A percentile compares a stretch with the other conserved stretches of the same genome.
Conservation (phyloP, 164 flowering plant species). For the Malania oleifera region DNA sequence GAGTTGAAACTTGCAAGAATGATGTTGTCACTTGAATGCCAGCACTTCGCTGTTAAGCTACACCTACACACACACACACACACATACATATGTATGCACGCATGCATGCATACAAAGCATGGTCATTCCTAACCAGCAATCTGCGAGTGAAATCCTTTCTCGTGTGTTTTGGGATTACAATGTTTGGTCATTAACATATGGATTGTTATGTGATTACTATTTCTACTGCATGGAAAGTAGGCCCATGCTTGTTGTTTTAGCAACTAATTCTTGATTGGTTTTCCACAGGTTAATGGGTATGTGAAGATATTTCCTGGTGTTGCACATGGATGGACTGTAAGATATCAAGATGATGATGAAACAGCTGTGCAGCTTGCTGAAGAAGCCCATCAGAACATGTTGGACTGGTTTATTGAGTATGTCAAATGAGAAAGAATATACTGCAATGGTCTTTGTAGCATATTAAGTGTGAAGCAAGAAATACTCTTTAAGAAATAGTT, state of each 20-base stretch:
- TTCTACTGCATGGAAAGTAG: no score
- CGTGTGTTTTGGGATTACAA: no score
- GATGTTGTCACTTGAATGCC: no score
- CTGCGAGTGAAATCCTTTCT: no score
- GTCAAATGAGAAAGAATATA: slow-evolving; percentile 17
- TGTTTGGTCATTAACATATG: no score
- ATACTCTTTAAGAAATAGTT: no score
- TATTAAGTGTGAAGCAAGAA: no score
- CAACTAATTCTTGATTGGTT: background rate
- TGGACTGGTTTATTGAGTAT: slow-evolving; percentile 24
- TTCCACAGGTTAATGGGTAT: slow-evolving; percentile 10
- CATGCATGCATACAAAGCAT: no score
- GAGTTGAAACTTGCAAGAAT: background rate
- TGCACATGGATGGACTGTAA: slow-evolving; percentile 17
- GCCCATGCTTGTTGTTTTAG: background rate
- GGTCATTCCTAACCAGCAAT: background rate
- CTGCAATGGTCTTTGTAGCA: slow-evolving; percentile 25
- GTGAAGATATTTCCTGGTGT: slow-evolving; percentile 21
- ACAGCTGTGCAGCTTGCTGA: slow-evolving; percentile 17
- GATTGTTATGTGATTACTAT: no score
- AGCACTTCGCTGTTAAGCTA: no score
- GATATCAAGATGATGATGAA: slow-evolving; percentile 10
- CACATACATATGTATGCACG: no score
- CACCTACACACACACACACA: no score
- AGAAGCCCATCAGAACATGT: slow-evolving; percentile 29